phyloP scores from a whole-genome alignment of 805 yeast genomes.

The Henningerozyma blattae region DNA sequence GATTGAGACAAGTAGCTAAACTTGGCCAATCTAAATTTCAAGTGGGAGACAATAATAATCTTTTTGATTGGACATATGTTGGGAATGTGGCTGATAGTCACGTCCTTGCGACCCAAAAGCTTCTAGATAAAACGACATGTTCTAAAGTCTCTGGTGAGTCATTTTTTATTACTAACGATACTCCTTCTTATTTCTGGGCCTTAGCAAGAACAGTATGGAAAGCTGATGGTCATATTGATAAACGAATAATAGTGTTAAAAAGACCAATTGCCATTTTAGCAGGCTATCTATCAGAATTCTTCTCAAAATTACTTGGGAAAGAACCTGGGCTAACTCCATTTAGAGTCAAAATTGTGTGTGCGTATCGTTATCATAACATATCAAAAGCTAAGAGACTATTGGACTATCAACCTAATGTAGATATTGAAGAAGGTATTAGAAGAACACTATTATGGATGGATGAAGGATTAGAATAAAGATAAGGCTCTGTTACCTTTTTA shows the following conservation, averaged over 20 bases:
- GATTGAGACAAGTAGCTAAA: conserved; percentile 69
- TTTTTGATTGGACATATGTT: conserved; percentile 96
- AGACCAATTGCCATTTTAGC: conserved; percentile 68
- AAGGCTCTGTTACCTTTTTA: too few relatives aligned
- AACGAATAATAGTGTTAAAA: conserved; percentile 51
- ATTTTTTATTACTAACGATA: conserved; percentile 85
- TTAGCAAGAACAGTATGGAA: conserved; percentile 95
- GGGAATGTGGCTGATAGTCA: conserved; percentile 98
- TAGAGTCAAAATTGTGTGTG: conserved; percentile 86
- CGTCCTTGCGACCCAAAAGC: conserved; percentile 75
- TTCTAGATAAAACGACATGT: conserved; percentile 37
- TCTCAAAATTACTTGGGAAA: conserved; percentile 58
- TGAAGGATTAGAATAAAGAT: too few relatives aligned
- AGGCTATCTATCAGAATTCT: conserved; percentile 71
- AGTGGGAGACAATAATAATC: conserved; percentile 84
- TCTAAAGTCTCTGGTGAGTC: conserved; percentile 64
- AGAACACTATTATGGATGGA: conserved; percentile 83
- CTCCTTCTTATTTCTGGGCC: conserved; percentile 95
- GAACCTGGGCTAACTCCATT: conserved; percentile 94
- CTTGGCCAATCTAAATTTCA: conserved; percentile 86
- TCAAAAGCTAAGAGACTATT: conserved; percentile 68
- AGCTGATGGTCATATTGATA: conserved; percentile 79
- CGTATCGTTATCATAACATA: conserved; percentile 86
- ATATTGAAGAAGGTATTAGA: conserved; percentile 65
- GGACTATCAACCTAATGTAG: conserved; percentile 74